These are phyloP conservation scores for Rhizophora mangle DNA, from an alignment of 345 rosid genomes.

Conservation along the genomic window DNA sequence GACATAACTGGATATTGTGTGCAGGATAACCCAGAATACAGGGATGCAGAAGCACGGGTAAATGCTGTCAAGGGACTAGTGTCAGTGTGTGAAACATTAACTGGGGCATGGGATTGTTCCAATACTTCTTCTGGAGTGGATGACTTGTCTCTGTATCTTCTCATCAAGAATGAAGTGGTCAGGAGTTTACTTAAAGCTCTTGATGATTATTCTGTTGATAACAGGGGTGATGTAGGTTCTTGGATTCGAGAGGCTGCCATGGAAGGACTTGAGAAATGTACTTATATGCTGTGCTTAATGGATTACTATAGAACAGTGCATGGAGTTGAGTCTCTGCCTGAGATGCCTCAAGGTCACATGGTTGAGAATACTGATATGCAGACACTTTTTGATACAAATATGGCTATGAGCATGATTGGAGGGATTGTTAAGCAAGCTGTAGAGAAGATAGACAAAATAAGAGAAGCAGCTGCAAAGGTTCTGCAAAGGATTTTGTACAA, in stretches of 20 bases:
- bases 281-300: slow-evolving; percentile 60
- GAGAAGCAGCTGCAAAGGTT: slow-evolving; percentile 84
- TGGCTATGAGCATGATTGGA: slow-evolving; percentile 57
- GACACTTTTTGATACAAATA: slow-evolving; percentile 52
- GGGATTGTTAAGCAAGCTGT: slow-evolving; percentile 81
- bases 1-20: slow-evolving; percentile 16
- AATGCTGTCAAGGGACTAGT: slow-evolving; percentile 90
- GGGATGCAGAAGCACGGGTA: slow-evolving; percentile 96
- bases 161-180: slow-evolving; percentile 84
- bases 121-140: slow-evolving; percentile 30
- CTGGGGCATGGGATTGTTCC: slow-evolving; percentile 38
- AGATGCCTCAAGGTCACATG: slow-evolving; percentile 20
- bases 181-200: slow-evolving; percentile 73
- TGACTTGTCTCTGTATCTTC: slow-evolving; percentile 44
- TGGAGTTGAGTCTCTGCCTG: slow-evolving; percentile 21
- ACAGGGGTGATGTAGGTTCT: slow-evolving; percentile 97
- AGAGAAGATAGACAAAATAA: slow-evolving; percentile 90
- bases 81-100: slow-evolving; percentile 76
- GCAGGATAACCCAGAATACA: slow-evolving; percentile 82
- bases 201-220: slow-evolving; percentile 88
- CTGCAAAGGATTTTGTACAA: slow-evolving; percentile 74
- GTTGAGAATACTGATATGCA: slow-evolving; percentile 23
- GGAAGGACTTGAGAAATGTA: slow-evolving; percentile 81
- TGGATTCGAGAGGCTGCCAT: slow-evolving; percentile 99
- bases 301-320: slow-evolving; percentile 15